phyloP scores from a whole-genome alignment of 2,329 filamentous ascomycete species.

The Botrytis hyacinthi region DNA sequence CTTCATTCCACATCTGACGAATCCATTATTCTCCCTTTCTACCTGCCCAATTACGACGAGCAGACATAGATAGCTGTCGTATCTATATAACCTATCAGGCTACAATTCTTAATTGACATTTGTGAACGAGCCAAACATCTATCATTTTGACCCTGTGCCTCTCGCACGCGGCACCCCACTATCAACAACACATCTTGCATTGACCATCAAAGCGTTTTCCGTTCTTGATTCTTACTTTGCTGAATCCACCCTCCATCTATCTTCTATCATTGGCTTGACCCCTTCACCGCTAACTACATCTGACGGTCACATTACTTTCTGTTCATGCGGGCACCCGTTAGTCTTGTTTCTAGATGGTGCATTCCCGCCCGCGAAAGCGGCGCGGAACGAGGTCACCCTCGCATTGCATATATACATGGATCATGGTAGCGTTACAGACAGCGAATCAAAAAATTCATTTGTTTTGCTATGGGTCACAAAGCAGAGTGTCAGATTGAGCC shows the following conservation, averaged over 20 bases:
- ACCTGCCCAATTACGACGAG: not conserved
- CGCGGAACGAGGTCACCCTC: slow-evolving; percentile 30
- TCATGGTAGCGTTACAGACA: not conserved
- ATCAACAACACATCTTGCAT: slow-evolving; percentile 33
- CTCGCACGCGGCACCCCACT: slow-evolving; percentile 16
- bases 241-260: not conserved
- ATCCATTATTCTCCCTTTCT: not conserved
- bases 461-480: not conserved
- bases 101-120: not conserved
- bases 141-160: not conserved
- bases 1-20: slow-evolving; percentile 15
- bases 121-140: not conserved
- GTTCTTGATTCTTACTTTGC: not conserved
- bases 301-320: slow-evolving; percentile 33
- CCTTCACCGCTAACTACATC: slow-evolving; percentile 28
- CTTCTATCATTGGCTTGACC: slow-evolving; percentile 5
- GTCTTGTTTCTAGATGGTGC: slow-evolving; percentile 29
- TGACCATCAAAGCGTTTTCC: slow-evolving; percentile 15
- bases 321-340: slow-evolving; percentile 36
- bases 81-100: not conserved
- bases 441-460: not conserved
- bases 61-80: not conserved
- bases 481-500: slow-evolving; percentile 2
- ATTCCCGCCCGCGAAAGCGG: slow-evolving; percentile 35
- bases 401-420: slow-evolving; percentile 20